Evolutionary conservation across 2,329 filamentous ascomycete species (phyloP).

Genomic region (Phialocephala sp.): DNA sequence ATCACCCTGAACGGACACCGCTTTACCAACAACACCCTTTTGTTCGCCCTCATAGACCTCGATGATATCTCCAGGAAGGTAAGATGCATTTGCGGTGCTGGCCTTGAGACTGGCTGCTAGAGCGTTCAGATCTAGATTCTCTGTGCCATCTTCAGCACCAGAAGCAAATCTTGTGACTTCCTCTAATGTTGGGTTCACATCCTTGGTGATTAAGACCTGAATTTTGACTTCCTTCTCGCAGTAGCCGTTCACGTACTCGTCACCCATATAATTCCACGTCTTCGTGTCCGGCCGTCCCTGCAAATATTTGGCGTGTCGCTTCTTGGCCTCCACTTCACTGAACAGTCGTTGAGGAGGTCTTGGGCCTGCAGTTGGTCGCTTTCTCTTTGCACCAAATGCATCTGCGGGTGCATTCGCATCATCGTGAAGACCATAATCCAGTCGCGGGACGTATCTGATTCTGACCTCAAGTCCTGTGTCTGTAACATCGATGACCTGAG

Average conservation of each 20-base stretch:
- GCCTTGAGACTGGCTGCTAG: constrained; percentile 90
- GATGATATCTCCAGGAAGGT: constrained; percentile 92
- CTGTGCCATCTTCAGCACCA: constrained; percentile 87
- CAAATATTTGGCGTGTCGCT: constrained; percentile 73
- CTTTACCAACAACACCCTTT: constrained; percentile 85
- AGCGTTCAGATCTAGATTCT: constrained; percentile 90
- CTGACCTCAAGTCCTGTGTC: constrained; percentile 89
- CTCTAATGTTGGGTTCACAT: constrained; percentile 91
- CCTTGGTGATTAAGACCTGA: constrained; percentile 80
- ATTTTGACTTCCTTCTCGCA: constrained; percentile 93
- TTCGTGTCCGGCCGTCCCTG: constrained; percentile 57
- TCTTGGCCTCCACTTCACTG: constrained; percentile 90
- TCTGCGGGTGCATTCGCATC: constrained; percentile 60
- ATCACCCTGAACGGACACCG: constrained; percentile 84
- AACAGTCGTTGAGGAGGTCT: constrained; percentile 89
- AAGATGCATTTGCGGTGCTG: constrained; percentile 79
- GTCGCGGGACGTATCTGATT: constrained; percentile 84
- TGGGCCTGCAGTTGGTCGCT: constrained; percentile 70
- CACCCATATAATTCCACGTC: constrained; percentile 82
- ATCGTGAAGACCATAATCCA: constrained; percentile 90
- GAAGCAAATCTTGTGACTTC: constrained; percentile 95
- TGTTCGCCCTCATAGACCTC: constrained; percentile 97
- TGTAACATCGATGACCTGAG: constrained; percentile 89
- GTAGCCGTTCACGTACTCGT: constrained; percentile 92
- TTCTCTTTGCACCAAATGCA: constrained; percentile 67